Evolutionary conservation across 2,329 filamentous ascomycete species (phyloP).

Genomic region (Diaporthe citrichinensis): DNA sequence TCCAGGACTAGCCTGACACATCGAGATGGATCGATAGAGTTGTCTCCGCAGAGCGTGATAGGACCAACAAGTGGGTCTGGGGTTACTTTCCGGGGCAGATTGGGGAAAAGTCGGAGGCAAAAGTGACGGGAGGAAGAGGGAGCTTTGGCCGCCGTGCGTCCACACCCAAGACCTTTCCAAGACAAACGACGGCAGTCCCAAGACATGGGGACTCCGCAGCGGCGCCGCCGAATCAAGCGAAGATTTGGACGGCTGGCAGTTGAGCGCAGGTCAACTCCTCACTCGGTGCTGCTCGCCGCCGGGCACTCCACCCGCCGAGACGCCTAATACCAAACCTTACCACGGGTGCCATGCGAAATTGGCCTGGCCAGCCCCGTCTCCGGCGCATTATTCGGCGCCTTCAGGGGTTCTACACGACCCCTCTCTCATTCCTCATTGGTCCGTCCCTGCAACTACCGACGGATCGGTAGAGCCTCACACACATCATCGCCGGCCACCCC

Average conservation of each 20-base stretch:
- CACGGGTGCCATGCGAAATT: slow-evolving; percentile 22
- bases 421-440: neutral
- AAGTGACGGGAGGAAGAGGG: neutral
- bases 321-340: slow-evolving; percentile 13
- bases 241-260: slow-evolving; percentile 3
- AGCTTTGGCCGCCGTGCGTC: neutral
- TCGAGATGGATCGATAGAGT: slow-evolving; percentile 15
- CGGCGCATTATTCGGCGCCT: slow-evolving; percentile 28
- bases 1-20: slow-evolving; percentile 26
- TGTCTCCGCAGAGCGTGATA: neutral
- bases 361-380: slow-evolving; percentile 9
- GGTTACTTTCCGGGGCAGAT: slow-evolving; percentile 22
- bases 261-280: neutral
- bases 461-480: slow-evolving; percentile 30
- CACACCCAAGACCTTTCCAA: slow-evolving; percentile 31
- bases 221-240: slow-evolving; percentile 31
- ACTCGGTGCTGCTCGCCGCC: neutral
- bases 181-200: slow-evolving; percentile 19
- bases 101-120: slow-evolving; percentile 30
- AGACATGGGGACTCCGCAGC: slow-evolving; percentile 27
- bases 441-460: neutral
- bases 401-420: neutral
- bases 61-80: slow-evolving; percentile 24
- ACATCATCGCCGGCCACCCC: slow-evolving; percentile 2
- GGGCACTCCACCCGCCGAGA: slow-evolving; percentile 26